Base-by-base conservation (phyloP, 75 land plant species). In the Cupressus sempervirens region DNA sequence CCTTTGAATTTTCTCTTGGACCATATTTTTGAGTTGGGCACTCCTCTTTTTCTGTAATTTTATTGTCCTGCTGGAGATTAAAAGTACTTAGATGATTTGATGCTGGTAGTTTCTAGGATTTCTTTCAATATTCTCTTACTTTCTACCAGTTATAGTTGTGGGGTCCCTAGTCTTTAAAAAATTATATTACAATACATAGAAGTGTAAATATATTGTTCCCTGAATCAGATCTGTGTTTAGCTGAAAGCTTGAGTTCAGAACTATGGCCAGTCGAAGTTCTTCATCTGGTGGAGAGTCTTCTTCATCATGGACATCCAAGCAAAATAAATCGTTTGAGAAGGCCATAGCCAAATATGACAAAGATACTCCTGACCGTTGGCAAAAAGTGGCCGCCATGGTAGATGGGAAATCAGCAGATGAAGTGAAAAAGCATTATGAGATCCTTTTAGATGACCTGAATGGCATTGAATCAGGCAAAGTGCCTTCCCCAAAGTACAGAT, bases 331-430 rank as follows among this genome's bases (percentile, higher is more conserved):
- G 85, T 95, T 95, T 76, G 97, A 95, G 77, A 87, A 83, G 75
- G 97, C 95, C 3, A 88, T 95, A 38, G 92, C 77, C 30, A 68
- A 30, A 34, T 68, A 68, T 68, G 73, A 68, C 34, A 68, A 68
- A 10, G 73, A 68, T 12, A 87, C 90, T 8, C 91, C 95, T 6
- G 92, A 89, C 81, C 88, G 95, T 32, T 95, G 97, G 97, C 91
- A 91, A 45, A 91, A 92, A 18, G 76, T 95, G 30, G 97, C 97
- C 13, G 88, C 87, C 3, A 86, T 86, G 82, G 93, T 95, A 0
- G 93, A 91, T 48, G 97, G 93, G n/a, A 95, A 93, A 85, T 85
- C 92, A 13, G 87, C 91, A 7, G 96, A 89, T 72, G 94, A 93
- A 82, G 94, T 95, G 4, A 91, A 85, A 95, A 86, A 92, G 73